Evolutionary conservation across 208 protist genomes (phyloP).

Genomic region (Leishmania mexicana): DNA sequence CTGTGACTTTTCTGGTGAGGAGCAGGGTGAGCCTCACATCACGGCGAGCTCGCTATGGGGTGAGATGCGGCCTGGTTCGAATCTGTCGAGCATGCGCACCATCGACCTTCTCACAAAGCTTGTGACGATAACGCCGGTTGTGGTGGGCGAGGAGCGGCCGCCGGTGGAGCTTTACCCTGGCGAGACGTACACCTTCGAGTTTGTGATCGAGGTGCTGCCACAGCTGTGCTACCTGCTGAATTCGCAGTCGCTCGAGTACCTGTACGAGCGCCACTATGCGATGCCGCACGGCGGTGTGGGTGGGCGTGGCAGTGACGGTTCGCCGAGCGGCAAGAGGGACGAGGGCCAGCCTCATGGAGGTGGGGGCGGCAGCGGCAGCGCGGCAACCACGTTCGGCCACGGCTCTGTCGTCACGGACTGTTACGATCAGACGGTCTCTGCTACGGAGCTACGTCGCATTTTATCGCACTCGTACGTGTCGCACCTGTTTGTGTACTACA

Average conservation of each 20-base stretch:
- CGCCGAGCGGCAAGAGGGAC: conserved; percentile 1
- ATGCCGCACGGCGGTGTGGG: conserved; percentile 18
- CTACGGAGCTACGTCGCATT: conserved; percentile 53
- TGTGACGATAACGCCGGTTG: conserved; percentile 68
- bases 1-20: not conserved
- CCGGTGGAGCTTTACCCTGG: conserved; percentile 60
- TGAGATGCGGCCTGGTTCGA: conserved; percentile 49
- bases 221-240: conserved; percentile 74
- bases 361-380: conserved; percentile 16
- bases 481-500: conserved; percentile 72
- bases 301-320: conserved; percentile 4
- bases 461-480: conserved; percentile 56
- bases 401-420: conserved; percentile 34
- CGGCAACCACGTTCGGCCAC: conserved; percentile 15
- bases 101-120: conserved; percentile 60
- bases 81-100: conserved; percentile 44
- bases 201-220: conserved; percentile 75
- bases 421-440: conserved; percentile 35
- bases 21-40: conserved; percentile 19
- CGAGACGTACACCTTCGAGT: conserved; percentile 81
- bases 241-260: conserved; percentile 55
- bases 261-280: conserved; percentile 53
- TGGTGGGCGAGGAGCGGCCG: conserved; percentile 52
- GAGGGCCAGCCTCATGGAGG: not conserved
- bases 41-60: conserved; percentile 37